A percentile compares a stretch with the other conserved stretches of the same genome.
Conservation (phyloP, 2,329 filamentous ascomycete species). For the Paecilomyces sp. region DNA sequence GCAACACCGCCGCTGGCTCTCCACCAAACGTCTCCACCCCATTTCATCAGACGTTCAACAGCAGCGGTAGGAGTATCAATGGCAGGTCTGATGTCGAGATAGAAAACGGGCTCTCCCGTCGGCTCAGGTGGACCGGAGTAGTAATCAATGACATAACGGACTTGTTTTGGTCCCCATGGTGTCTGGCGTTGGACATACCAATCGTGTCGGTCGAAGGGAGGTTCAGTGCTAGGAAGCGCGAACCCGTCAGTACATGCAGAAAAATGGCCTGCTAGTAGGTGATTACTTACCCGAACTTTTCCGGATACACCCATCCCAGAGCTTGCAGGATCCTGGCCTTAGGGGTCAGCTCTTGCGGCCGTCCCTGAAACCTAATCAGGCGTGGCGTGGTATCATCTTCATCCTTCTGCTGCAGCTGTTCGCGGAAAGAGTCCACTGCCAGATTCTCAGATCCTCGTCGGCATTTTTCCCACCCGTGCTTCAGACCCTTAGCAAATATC, state of each 20-base stretch:
- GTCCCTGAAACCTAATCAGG: conserved; percentile 78
- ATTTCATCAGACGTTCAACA: conserved; percentile 74
- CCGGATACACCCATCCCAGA: conserved; percentile 70
- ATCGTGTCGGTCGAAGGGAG: conserved; percentile 93
- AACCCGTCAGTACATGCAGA: conserved; percentile 6
- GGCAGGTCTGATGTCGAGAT: conserved; percentile 86
- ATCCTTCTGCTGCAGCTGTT: conserved; percentile 31
- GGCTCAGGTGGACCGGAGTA: conserved; percentile 78
- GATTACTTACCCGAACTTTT: conserved; percentile 62
- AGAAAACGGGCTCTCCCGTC: conserved; percentile 89
- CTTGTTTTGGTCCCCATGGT: conserved; percentile 62
- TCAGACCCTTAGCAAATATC: conserved; percentile 69
- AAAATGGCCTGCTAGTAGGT: background rate
- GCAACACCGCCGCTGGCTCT: conserved; percentile 68
- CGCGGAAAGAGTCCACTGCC: conserved; percentile 47
- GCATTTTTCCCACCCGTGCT: conserved; percentile 66
- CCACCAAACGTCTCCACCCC: conserved; percentile 94
- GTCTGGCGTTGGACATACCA: conserved; percentile 80
- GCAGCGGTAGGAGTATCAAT: conserved; percentile 72
- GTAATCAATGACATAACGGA: conserved; percentile 96
- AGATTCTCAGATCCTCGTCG: conserved; percentile 64
- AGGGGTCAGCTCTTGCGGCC: conserved; percentile 82
- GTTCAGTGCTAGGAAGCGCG: conserved; percentile 54
- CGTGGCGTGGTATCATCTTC: conserved; percentile 52
- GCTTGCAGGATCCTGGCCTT: conserved; percentile 81